Evolutionary conservation across 495 filamentous ascomycete species (phyloP).

Genomic region (Neurospora tetraspora): DNA sequence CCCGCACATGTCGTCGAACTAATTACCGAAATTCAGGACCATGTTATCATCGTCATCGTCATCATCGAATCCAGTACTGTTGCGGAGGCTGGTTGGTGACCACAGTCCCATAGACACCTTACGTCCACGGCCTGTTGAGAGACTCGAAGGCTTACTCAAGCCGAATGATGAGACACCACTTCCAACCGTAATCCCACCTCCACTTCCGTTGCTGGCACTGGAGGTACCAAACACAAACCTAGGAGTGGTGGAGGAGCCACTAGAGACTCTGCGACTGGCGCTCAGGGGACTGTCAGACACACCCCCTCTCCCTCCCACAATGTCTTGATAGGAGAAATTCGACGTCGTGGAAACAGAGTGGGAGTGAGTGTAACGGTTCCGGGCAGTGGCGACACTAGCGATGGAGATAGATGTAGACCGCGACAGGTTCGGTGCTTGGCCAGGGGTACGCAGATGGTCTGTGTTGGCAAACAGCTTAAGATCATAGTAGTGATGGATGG

Average conservation of each 20-base stretch:
- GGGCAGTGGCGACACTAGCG: slow-evolving; percentile 6
- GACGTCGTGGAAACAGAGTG: slow-evolving; percentile 17
- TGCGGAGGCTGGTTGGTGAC: slow-evolving; percentile 19
- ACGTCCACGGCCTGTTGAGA: slow-evolving; percentile 9
- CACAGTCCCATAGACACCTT: slow-evolving; percentile 26
- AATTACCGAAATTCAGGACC: slow-evolving; percentile 30
- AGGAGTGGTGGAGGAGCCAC: not conserved
- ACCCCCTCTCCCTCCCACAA: slow-evolving; percentile 14
- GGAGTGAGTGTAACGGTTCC: slow-evolving; percentile 18
- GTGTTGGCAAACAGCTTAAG: slow-evolving; percentile 66
- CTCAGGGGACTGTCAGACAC: slow-evolving; percentile 24
- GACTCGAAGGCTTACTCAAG: slow-evolving; percentile 8
- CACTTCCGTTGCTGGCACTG: slow-evolving; percentile 1
- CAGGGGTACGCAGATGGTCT: slow-evolving; percentile 59
- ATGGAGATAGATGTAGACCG: slow-evolving; percentile 17
- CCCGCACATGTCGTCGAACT: not conserved
- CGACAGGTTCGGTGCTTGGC: slow-evolving; percentile 24
- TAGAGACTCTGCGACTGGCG: slow-evolving; percentile 19
- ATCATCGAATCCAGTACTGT: slow-evolving; percentile 21
- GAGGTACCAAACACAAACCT: not conserved
- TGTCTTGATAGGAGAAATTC: slow-evolving; percentile 23
- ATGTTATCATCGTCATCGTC: slow-evolving; percentile 33
- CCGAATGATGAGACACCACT: slow-evolving; percentile 24
- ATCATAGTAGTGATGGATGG: slow-evolving; percentile 56
- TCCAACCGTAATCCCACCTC: slow-evolving; percentile 25